Base-by-base conservation (phyloP, 768 basidiomycete genomes). In the Piloderma croceum region DNA sequence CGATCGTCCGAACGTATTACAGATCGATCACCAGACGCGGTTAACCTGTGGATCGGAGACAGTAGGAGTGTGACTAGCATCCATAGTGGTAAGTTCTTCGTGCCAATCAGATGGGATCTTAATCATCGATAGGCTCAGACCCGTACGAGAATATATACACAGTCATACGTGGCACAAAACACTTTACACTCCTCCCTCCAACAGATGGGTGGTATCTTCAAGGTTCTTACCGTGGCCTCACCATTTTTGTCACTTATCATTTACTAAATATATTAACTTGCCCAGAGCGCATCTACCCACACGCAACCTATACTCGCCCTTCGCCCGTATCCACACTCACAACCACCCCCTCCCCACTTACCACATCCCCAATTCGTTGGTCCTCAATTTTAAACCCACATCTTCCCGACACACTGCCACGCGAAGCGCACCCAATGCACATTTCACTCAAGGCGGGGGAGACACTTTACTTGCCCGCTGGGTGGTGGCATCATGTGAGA, bases 71-170 rank as follows among this genome's bases (percentile, higher is more conserved):
- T 79, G 11, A 96, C 93, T 1, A 89, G 83, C 40, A 73, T 94
- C 33, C 93, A 97, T 57, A 86, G 78, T 53, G 91, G 90, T 89
- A 48, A 38, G 68, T 48, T 17, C 15, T 32, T 21, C 15, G 17
- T 34, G 10, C 12, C 11, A 39, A 13, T 6, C 7, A 19, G 31
- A n/a, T 21, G 39, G 6, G 12, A 20, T 36, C 40, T 3, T 34
- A 12, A 46, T 10, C 32, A 31, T 29, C 22, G 10, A 27, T 31
- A 33, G 15, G 21, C 7, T 41, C 37, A 88, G 87, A 86, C 59
- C 90, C 90, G 0, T 96, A 92, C 50, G 92, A 96, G 65, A 97
- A 96, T 58, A 77, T 96, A 40, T 96, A 96, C 60, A 77, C 82
- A 4, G 89, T 97, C 22, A 64, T 92, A 37, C 74, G 85, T 33